Percentiles rank a stretch among this genome's conserved stretches.
Conservation (phyloP, 208 protist species). For the Naegleria gruberi region DNA sequence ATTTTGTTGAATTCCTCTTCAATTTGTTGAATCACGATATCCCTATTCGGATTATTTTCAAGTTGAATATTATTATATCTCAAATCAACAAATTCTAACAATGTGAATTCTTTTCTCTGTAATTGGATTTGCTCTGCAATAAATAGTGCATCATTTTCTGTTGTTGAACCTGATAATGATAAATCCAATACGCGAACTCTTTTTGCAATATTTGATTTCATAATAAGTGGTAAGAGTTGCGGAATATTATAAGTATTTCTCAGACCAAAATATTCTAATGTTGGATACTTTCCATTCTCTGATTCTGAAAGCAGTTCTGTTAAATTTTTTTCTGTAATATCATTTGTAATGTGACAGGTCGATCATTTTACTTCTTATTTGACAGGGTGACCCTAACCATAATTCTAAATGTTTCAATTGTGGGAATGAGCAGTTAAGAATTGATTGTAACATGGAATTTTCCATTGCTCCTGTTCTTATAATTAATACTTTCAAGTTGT, state of each 20-base stretch:
- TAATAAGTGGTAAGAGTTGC: background rate
- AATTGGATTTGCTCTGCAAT: no score
- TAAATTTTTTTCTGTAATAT: background rate
- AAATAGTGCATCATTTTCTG: background rate
- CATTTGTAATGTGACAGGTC: no score
- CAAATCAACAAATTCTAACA: no score
- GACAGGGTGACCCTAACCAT: background rate
- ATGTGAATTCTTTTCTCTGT: no score
- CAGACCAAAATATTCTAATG: background rate
- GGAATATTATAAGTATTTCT: background rate
- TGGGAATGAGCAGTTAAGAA: background rate
- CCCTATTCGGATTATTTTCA: no score
- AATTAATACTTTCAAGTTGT: no score
- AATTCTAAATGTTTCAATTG: background rate
- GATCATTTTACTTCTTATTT: no score
- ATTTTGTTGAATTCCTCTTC: no score
- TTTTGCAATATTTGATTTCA: background rate
- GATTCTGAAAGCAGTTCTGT: background rate
- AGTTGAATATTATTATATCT: no score
- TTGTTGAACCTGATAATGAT: background rate
- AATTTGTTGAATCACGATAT: no score
- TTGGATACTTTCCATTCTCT: background rate
- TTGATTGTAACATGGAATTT: background rate
- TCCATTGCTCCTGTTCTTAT: background rate
- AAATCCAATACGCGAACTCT: background rate